phyloP scores from a whole-genome alignment of 805 yeast genomes.

The Metschnikowia hibisci region DNA sequence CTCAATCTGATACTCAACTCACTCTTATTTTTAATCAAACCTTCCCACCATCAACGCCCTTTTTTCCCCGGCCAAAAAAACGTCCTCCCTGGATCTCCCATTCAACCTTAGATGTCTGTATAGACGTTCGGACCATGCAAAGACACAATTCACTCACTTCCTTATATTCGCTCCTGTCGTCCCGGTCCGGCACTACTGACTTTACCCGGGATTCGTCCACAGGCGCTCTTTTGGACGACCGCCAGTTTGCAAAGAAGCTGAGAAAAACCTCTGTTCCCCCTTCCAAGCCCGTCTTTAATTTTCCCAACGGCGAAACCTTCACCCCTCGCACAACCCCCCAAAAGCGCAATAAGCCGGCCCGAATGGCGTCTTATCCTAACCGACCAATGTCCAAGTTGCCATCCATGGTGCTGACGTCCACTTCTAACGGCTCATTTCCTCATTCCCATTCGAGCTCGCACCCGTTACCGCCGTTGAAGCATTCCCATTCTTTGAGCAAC shows the following conservation, averaged over 20 bases:
- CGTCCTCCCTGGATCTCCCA: not conserved
- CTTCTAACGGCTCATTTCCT: not conserved
- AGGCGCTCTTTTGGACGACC: slow-evolving; percentile 32
- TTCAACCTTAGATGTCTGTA: slow-evolving; percentile 1
- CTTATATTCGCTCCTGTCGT: slow-evolving; percentile 3
- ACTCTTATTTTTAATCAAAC: too few relatives aligned
- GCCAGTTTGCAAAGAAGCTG: slow-evolving; percentile 36
- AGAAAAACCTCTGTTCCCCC: slow-evolving; percentile 19
- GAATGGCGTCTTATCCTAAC: slow-evolving; percentile 15
- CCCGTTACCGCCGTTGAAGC: slow-evolving; percentile 1
- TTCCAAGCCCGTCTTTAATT: slow-evolving; percentile 30
- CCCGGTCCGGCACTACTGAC: slow-evolving; percentile 7
- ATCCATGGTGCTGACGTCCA: slow-evolving; percentile 16
- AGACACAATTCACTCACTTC: slow-evolving; percentile 14
- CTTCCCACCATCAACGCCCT: not conserved
- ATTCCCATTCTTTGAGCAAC: slow-evolving; percentile 19
- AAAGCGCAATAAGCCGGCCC: slow-evolving; percentile 38
- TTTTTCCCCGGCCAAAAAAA: not conserved
- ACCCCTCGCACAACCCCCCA: slow-evolving; percentile 42
- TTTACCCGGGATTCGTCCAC: slow-evolving; percentile 27
- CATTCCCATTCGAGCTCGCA: not conserved
- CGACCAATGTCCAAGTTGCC: slow-evolving; percentile 6
- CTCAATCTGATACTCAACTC: too few relatives aligned
- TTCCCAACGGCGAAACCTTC: slow-evolving; percentile 55
- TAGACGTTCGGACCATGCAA: slow-evolving; percentile 7